Conservation (phyloP, 1,284 basidiomycete genomes). For the Erythrobasidium hasegawianum region DNA sequence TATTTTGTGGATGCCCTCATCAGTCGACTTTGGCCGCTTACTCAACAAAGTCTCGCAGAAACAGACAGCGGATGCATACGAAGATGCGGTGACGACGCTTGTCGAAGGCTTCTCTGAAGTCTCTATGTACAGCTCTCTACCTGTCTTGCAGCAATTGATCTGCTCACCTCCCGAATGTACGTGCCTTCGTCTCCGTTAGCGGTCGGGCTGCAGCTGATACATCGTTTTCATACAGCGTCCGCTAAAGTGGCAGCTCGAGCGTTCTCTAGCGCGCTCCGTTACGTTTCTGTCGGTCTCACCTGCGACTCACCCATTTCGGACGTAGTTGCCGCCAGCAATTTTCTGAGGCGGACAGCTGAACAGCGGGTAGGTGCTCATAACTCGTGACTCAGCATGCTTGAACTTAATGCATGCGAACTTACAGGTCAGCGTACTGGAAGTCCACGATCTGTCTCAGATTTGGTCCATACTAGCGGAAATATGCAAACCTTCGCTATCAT, state of each 20-base stretch:
- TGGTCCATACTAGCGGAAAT: constrained; percentile 34
- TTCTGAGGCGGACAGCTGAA: constrained; percentile 39
- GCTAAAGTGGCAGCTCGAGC: constrained; percentile 14
- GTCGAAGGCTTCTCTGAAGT: neutral
- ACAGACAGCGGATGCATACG: constrained; percentile 1
- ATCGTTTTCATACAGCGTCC: too few relatives aligned
- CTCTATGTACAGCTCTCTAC: constrained; percentile 13
- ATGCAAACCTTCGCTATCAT: neutral
- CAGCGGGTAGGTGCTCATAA: constrained; percentile 34
- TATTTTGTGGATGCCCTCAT: too few relatives aligned
- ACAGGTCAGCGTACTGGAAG: constrained; percentile 40
- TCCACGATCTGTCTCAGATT: constrained; percentile 39
- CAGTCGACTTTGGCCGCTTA: too few relatives aligned
- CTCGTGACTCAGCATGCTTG: neutral
- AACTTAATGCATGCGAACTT: neutral
- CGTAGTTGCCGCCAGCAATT: constrained; percentile 26
- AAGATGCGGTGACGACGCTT: neutral
- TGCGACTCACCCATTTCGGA: neutral
- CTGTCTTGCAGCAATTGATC: neutral
- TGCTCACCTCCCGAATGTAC: constrained; percentile 20
- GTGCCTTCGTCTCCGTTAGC: neutral
- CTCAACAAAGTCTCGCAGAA: neutral
- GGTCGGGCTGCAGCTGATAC: neutral
- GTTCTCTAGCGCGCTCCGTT: constrained; percentile 16
- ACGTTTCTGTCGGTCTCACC: neutral